Evolutionary conservation across 129 eudicot species (phyloP).

Genomic region (Rutidosis leptorrhynchoides): DNA sequence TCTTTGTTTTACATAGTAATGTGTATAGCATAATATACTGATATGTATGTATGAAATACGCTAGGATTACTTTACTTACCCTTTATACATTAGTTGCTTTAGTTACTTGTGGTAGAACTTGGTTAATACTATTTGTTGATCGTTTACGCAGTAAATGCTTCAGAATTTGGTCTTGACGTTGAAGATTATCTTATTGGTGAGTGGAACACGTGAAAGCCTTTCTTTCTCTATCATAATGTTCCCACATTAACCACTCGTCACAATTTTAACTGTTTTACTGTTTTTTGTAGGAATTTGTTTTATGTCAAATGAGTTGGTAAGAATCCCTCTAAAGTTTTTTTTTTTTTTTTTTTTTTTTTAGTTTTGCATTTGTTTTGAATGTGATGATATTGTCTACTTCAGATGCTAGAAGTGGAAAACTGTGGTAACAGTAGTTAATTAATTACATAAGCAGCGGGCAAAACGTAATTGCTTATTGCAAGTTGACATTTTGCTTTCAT

Average conservation of each 20-base stretch:
- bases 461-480: not conserved
- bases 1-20: not conserved
- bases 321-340: conserved; percentile 19
- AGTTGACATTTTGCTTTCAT: not conserved
- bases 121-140: conserved; percentile 15
- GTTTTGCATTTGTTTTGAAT: too few relatives aligned
- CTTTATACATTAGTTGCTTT: not conserved
- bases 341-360: not conserved
- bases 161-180: conserved; percentile 80
- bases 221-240: not conserved
- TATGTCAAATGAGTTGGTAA: conserved; percentile 93
- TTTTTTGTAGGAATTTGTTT: conserved; percentile 85
- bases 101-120: not conserved
- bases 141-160: conserved; percentile 51
- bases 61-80: not conserved
- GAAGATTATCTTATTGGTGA: conserved; percentile 95
- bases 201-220: conserved; percentile 11
- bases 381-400: not conserved
- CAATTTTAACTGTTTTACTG: conserved; percentile 21
- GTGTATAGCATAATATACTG: not conserved
- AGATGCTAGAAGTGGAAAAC: not conserved
- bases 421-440: not conserved
- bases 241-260: not conserved
- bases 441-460: not conserved
- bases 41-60: not conserved